Base-by-base conservation (phyloP, 805 yeast species). In the Suhomyces sp. region DNA sequence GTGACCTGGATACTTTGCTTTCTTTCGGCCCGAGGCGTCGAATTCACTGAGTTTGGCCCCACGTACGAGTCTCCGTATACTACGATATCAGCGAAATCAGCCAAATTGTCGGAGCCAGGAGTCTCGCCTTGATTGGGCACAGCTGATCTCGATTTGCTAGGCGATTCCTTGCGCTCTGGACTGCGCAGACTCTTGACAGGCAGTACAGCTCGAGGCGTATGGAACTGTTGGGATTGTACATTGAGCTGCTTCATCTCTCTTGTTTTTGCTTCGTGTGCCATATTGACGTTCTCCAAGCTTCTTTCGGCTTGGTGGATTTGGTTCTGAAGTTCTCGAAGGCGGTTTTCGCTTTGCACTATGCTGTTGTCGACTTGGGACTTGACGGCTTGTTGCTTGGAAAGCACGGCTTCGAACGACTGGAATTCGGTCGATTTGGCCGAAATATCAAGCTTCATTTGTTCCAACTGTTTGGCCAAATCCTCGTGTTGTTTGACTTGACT, bases 81-180 rank as follows among this genome's bases (percentile, higher is more conserved):
- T 1, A 75, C 76, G 44, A 73, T 68, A 51, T 70, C 70, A 3
- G 73, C 59, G 27, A 70, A 64, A 52, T 72, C 77, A n/a, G 66
- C 63, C 47, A 73, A 60, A 40, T 65, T 69, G 27, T 63, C 54
- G n/a, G 37, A 20, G 19, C 24, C 24, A n/a, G 12, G 47, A n/a
- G 24, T 20, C 4, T 43, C 25, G 7, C 24, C 48, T 21, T 33
- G 25, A 10, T 43, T 48, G 3, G 22, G 41, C 12, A 37, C 22
- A 17, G n/a, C 6, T 1, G 15, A 2, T 7, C 21, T 19, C 7
- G 21, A 6, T n/a, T 37, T 17, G 22, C 4, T 19, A 3, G 41
- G 41, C 17, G n/a, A 9, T 19, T 10, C 41, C 22, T 17, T 17
- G 41, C 41, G 41, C 13, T 37, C 41, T 17, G 41, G 41, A 12